Evolutionary conservation across 1,284 basidiomycete species (phyloP), one percentile per base, ranked within the genome.

Genomic region (Meira nashicola): DNA sequence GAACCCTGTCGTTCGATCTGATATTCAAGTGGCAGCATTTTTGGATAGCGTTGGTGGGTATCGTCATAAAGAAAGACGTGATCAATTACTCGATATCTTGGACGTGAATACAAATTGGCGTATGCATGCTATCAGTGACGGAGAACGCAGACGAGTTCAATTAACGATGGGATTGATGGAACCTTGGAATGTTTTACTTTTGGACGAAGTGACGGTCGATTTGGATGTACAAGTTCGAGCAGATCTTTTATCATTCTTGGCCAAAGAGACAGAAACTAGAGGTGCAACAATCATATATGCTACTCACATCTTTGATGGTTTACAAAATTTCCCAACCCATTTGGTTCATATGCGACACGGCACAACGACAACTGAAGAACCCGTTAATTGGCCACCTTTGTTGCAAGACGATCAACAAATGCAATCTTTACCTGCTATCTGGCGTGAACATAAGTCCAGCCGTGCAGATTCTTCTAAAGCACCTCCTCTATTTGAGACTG

Each of bases 131-230:
- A 94, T 98, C 66, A 93, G 90, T 15, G 95, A 99, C 77, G 95
- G 95, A 46, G 95, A 98, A 81, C 84, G 94, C 39, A 84, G 95
- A 33, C 81, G 90, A 1, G 92, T 98, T 3, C 95, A 99, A 79
- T 86, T 98, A 23, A 91, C 90, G 67, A 94, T 96, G 84, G 95
- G 95, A 1, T 83, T 99, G 23, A 98, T 99, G 95, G 84, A 84
- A 23, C 87, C 90, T 39, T 99, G 92, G 92, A 88, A 95, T 69
- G 84, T 98, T 19, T 81, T 99, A 4, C 82, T 98, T 4, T 84
- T 98, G 8, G 94, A 98, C 74, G 95, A 99, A 82, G 92, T 97
- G 55, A 98, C 94, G 0, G 95, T 98, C 38, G 95, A 99, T 78
- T 82, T 99, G n/a, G 95, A 99, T 71, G 93, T 97, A 6, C 85